Percentiles rank a stretch among this genome's conserved stretches.
Conservation (phyloP, 768 basidiomycete species). For the Collybia sordida region DNA sequence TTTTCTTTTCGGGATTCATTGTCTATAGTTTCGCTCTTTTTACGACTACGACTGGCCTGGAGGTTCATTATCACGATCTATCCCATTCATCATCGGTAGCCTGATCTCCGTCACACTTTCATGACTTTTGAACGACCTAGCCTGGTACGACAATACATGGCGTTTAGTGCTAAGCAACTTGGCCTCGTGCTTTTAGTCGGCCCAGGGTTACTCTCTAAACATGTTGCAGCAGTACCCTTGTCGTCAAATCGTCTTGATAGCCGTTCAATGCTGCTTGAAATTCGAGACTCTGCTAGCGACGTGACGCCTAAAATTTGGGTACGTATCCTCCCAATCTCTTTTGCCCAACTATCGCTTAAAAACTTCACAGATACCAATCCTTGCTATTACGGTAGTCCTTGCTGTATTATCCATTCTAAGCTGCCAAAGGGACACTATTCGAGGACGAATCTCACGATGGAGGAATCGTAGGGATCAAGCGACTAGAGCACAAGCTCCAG, state of each 20-base stretch:
- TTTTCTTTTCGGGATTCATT: no score
- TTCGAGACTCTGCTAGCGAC: not conserved
- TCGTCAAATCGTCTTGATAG: not conserved
- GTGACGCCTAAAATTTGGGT: conserved; percentile 13
- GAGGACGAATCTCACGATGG: no score
- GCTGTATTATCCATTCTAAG: not conserved
- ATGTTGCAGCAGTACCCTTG: conserved; percentile 14
- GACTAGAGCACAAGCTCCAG: not conserved
- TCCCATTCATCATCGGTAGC: no score
- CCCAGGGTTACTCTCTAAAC: conserved; percentile 1
- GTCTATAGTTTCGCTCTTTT: no score
- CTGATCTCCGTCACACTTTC: no score
- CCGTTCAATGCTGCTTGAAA: not conserved
- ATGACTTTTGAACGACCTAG: not conserved
- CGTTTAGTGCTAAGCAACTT: not conserved
- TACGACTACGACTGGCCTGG: no score
- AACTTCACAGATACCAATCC: conserved; percentile 12
- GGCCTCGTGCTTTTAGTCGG: conserved; percentile 5
- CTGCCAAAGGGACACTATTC: not conserved
- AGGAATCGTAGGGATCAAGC: conserved; percentile 1
- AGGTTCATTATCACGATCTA: no score
- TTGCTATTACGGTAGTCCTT: conserved; percentile 7
- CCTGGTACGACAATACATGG: not conserved
- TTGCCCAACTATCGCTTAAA: not conserved
- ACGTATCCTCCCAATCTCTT: not conserved